Evolutionary conservation across 2,329 filamentous ascomycete genomes (phyloP).

Genomic region (Aureobasidium sp.): DNA sequence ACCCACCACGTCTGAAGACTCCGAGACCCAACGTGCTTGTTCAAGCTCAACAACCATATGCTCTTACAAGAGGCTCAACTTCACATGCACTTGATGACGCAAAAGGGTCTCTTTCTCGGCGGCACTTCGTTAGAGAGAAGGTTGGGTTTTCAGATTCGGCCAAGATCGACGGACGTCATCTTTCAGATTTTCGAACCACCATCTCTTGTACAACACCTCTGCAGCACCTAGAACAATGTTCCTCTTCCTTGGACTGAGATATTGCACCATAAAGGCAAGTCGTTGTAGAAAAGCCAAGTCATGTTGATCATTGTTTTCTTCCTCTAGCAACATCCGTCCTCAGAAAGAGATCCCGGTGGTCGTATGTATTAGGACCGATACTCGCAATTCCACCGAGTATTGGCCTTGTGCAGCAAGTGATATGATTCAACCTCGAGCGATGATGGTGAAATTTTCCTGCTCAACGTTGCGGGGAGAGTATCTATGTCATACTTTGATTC

Average conservation of each 20-base stretch:
- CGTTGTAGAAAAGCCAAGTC: not conserved
- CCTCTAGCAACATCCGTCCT: not conserved
- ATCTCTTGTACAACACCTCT: not conserved
- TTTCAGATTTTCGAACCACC: not conserved
- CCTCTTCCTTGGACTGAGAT: not conserved
- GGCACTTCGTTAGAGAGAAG: not conserved
- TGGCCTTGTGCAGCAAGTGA: constrained; percentile 10
- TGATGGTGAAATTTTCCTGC: constrained; percentile 12
- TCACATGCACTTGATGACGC: not conserved
- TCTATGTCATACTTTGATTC: constrained; percentile 10
- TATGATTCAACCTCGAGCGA: constrained; percentile 10
- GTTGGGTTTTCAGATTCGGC: not conserved
- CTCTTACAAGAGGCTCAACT: not conserved
- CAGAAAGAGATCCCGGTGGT: not conserved
- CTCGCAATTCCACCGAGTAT: constrained; percentile 12
- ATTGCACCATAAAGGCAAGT: not conserved
- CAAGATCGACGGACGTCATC: not conserved
- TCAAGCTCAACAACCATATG: not conserved
- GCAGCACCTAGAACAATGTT: not conserved
- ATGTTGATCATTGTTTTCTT: not conserved
- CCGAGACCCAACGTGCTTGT: not conserved
- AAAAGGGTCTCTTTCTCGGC: not conserved
- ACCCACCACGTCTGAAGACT: not conserved
- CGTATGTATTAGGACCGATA: constrained; percentile 9
- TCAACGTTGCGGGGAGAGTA: constrained; percentile 11